phyloP scores from a whole-genome alignment of 1,139 yeast genomes.

The Torulaspora pretoriensis region DNA sequence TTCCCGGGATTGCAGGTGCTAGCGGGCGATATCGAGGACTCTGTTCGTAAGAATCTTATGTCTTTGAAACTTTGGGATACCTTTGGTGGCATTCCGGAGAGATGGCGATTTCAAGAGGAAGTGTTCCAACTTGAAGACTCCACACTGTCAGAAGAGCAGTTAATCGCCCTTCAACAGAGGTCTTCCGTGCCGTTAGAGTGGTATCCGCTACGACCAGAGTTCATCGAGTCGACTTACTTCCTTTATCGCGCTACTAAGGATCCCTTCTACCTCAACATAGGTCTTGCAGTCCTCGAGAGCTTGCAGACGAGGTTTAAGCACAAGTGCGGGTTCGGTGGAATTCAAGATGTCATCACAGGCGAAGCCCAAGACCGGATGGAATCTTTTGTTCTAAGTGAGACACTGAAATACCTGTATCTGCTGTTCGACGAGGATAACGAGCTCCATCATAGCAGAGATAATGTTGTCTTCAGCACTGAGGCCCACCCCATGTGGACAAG shows the following conservation, averaged over 20 bases:
- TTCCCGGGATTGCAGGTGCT: slow-evolving; percentile 83
- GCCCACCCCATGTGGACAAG: slow-evolving; percentile 85
- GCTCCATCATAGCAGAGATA: slow-evolving; percentile 47
- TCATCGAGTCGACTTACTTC: slow-evolving; percentile 82
- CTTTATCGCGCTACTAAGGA: slow-evolving; percentile 81
- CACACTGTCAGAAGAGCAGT: slow-evolving; percentile 8
- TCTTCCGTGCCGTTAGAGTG: slow-evolving; percentile 60
- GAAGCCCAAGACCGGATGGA: slow-evolving; percentile 78
- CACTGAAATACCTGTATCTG: slow-evolving; percentile 75
- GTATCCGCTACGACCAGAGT: slow-evolving; percentile 92
- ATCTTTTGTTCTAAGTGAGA: slow-evolving; percentile 82
- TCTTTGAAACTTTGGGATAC: slow-evolving; percentile 75
- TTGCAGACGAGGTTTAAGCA: slow-evolving; percentile 51
- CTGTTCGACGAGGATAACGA: slow-evolving; percentile 68
- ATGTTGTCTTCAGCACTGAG: slow-evolving; percentile 81
- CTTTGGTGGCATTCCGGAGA: slow-evolving; percentile 79
- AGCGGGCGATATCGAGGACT: slow-evolving; percentile 68
- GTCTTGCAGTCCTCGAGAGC: slow-evolving; percentile 56
- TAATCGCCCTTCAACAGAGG: slow-evolving; percentile 6
- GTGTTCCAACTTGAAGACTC: neutral
- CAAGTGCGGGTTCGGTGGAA: slow-evolving; percentile 79
- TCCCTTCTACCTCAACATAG: slow-evolving; percentile 76
- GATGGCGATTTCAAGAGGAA: slow-evolving; percentile 59
- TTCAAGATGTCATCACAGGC: slow-evolving; percentile 63
- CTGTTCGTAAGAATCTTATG: slow-evolving; percentile 58